phyloP scores from a whole-genome alignment of 768 basidiomycete genomes.

The Tricholoma terreum region DNA sequence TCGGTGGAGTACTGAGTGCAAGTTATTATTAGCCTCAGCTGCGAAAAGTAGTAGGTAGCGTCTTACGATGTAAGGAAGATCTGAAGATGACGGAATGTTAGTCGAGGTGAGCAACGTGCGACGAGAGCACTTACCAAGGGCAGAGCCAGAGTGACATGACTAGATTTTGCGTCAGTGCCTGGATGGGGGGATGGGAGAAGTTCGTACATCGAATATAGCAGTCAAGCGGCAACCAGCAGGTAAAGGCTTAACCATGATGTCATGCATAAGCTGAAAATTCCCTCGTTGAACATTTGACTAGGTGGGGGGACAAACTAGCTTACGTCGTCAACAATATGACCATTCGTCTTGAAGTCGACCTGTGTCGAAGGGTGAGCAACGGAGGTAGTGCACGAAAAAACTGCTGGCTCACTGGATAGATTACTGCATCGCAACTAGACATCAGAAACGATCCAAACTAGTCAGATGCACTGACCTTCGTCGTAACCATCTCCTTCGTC shows the following conservation, averaged over 20 bases:
- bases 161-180: conserved; percentile 22
- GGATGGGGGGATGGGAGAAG: neutral
- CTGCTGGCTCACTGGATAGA: conserved; percentile 75
- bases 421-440: conserved; percentile 43
- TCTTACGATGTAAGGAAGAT: conserved; percentile 66
- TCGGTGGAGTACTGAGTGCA: conserved; percentile 80
- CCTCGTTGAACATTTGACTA: conserved; percentile 5
- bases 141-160: conserved; percentile 91
- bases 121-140: conserved; percentile 52
- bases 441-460: neutral
- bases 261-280: conserved; percentile 59
- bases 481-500: conserved; percentile 85
- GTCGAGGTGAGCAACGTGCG: neutral
- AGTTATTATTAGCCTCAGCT: neutral
- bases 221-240: conserved; percentile 90
- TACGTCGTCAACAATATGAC: conserved; percentile 90
- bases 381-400: neutral
- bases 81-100: conserved; percentile 27
- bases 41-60: neutral
- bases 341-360: conserved; percentile 51
- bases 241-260: conserved; percentile 74
- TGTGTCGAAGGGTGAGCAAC: conserved; percentile 12
- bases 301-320: conserved; percentile 20
- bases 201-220: conserved; percentile 69
- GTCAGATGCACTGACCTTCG: conserved; percentile 51